Conservation (phyloP, 2,329 filamentous ascomycete genomes). For the Penicillium hordei region DNA sequence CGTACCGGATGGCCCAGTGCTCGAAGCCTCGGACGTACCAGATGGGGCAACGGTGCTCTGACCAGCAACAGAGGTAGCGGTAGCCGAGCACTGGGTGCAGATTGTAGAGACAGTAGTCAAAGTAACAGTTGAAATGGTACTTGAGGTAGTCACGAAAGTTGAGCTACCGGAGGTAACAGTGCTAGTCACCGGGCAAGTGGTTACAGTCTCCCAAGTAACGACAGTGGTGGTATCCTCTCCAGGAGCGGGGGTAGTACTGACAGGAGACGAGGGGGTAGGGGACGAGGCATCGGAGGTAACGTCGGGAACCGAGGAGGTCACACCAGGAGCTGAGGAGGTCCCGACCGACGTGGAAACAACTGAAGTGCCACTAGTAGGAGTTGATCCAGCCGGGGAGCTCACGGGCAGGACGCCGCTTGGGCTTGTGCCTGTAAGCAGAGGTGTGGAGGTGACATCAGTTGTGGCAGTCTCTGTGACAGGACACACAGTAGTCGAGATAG, state of each 20-base stretch:
- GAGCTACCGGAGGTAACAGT: slow-evolving; percentile 47
- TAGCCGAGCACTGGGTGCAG: slow-evolving; percentile 23
- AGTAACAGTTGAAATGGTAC: slow-evolving; percentile 56
- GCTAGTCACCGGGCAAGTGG: slow-evolving; percentile 33
- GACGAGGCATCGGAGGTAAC: background rate
- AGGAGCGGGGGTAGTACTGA: background rate
- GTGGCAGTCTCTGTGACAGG: slow-evolving; percentile 1
- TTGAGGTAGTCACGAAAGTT: slow-evolving; percentile 49
- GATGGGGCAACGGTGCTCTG: background rate
- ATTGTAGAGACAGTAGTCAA: slow-evolving; percentile 30
- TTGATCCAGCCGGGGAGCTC: background rate
- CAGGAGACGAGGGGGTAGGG: background rate
- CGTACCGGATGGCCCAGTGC: background rate
- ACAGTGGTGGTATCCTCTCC: slow-evolving; percentile 23
- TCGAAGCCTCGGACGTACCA: background rate
- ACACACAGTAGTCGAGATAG: background rate
- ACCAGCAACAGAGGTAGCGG: slow-evolving; percentile 14
- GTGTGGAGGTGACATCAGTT: background rate
- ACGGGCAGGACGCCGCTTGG: background rate
- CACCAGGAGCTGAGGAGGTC: background rate
- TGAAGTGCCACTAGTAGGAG: background rate
- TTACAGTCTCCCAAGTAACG: slow-evolving; percentile 32
- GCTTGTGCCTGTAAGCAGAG: background rate
- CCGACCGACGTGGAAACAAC: background rate
- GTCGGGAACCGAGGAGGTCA: background rate